A percentile compares a stretch with the other conserved stretches of the same genome.
phyloP scores from a whole-genome alignment of 345 rosid genomes.

The Hypericum androsaemum region DNA sequence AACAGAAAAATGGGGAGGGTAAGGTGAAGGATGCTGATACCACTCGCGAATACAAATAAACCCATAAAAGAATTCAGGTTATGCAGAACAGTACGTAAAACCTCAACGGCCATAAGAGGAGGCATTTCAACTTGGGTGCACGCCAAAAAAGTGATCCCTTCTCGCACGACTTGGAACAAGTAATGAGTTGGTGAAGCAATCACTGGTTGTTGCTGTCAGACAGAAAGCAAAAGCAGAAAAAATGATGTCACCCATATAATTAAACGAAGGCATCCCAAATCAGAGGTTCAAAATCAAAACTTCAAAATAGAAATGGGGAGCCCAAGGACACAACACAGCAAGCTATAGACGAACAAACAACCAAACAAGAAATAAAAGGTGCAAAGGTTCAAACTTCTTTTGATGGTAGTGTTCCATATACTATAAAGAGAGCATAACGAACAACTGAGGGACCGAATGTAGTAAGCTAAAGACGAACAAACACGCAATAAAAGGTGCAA shows the following conservation, averaged over 20 bases:
- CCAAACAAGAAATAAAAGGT: too few species aligned
- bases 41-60: constrained; percentile 2
- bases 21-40: constrained; percentile 7
- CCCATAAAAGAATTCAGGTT: constrained; percentile 2
- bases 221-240: constrained; percentile 1
- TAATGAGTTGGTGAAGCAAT: constrained; percentile 97
- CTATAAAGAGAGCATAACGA: too few species aligned
- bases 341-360: too few species aligned
- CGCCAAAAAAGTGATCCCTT: constrained; percentile 83
- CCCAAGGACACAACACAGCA: too few species aligned
- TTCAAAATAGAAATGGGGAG: too few species aligned
- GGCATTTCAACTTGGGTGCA: constrained; percentile 99
- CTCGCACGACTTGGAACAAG: constrained; percentile 76
- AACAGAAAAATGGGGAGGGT: constrained; percentile 18
- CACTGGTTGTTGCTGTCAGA: constrained; percentile 51
- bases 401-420: too few species aligned
- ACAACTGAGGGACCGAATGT: too few species aligned
- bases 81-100: constrained; percentile 9
- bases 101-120: constrained; percentile 95
- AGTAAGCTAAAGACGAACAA: too few species aligned
- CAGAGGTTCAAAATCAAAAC: not conserved
- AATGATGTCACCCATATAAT: too few species aligned
- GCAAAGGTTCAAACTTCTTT: too few species aligned
- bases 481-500: too few species aligned
- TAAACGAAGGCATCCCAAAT: not conserved